Evolutionary conservation across 2,329 filamentous ascomycete genomes (phyloP).

Genomic region (Penicillium sumatraense): DNA sequence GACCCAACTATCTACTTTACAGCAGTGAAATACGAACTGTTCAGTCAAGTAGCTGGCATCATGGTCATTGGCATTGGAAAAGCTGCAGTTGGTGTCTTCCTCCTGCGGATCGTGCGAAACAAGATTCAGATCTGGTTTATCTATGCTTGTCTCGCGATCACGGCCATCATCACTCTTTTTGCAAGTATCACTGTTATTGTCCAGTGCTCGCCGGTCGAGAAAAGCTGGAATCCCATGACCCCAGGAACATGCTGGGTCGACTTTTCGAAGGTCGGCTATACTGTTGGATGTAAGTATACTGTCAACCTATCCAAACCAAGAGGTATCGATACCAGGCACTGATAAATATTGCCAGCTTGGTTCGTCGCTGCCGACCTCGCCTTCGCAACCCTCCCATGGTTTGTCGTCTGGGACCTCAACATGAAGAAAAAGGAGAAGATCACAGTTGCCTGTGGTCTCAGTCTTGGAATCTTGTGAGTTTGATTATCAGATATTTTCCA

Average conservation of each 20-base stretch:
- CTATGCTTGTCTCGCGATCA: constrained; percentile 19
- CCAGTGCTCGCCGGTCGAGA: constrained; percentile 21
- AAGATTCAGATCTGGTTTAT: constrained; percentile 27
- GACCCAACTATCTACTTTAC: constrained; percentile 22
- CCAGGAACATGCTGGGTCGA: constrained; percentile 26
- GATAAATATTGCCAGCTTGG: constrained; percentile 13
- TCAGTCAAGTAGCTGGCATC: constrained; percentile 28
- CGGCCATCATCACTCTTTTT: constrained; percentile 21
- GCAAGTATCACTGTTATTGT: constrained; percentile 24
- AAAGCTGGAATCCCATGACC: constrained; percentile 21
- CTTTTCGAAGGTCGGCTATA: constrained; percentile 29
- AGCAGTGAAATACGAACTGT: constrained; percentile 28
- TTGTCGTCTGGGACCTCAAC: constrained; percentile 50
- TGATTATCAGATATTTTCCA: not conserved
- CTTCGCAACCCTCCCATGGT: constrained; percentile 46
- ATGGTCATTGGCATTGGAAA: constrained; percentile 29
- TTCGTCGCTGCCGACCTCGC: constrained; percentile 29
- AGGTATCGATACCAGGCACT: not conserved
- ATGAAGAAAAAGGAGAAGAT: constrained; percentile 54
- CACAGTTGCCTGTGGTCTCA: constrained; percentile 49
- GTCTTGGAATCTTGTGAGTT: constrained; percentile 48
- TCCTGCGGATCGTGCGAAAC: constrained; percentile 28
- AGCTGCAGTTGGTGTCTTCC: constrained; percentile 22
- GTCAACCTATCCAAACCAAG: not conserved
- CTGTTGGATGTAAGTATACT: constrained; percentile 25